phyloP scores from a whole-genome alignment of 352 stramenopile species.

The Elongisporangium anandrum region DNA sequence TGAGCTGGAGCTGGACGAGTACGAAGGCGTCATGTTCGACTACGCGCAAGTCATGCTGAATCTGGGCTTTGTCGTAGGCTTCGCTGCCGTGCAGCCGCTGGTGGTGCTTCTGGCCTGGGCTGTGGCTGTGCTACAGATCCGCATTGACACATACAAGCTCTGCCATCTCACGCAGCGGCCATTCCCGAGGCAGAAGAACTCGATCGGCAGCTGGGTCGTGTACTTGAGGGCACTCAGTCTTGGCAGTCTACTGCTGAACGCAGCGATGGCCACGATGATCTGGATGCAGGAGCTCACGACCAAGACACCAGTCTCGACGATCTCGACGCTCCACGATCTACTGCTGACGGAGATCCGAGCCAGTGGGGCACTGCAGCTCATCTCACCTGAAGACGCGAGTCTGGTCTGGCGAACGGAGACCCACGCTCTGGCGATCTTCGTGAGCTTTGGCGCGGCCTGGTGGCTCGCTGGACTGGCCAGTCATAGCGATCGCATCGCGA shows the following conservation, averaged over 20 bases:
- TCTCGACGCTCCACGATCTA: conserved; percentile 18
- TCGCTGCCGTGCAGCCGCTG: conserved; percentile 43
- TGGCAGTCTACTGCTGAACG: conserved; percentile 48
- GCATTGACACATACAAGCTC: conserved; percentile 59
- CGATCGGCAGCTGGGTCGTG: conserved; percentile 56
- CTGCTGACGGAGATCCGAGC: conserved; percentile 5
- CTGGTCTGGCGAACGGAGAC: conserved; percentile 11
- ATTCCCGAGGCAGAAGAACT: conserved; percentile 38
- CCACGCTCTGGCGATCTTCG: conserved; percentile 31
- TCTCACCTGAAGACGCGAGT: not conserved
- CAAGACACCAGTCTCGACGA: not conserved
- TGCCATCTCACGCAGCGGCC: conserved; percentile 59
- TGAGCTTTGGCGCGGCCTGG: conserved; percentile 28
- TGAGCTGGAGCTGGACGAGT: conserved; percentile 40
- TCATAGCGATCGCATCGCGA: conserved; percentile 24
- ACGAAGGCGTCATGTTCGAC: conserved; percentile 73
- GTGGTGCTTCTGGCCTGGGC: conserved; percentile 35
- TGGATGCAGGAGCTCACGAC: conserved; percentile 13
- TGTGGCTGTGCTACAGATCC: conserved; percentile 54
- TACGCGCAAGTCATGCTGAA: conserved; percentile 67
- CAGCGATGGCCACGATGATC: conserved; percentile 24
- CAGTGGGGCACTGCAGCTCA: conserved; percentile 5
- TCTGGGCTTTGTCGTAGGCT: conserved; percentile 65
- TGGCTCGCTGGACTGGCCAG: conserved; percentile 25
- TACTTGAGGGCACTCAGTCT: conserved; percentile 56